A percentile compares a stretch with the other conserved stretches of the same genome.
Evolutionary conservation across 176 grass and related monocot species (phyloP).

Genomic region (Secale cereale): DNA sequence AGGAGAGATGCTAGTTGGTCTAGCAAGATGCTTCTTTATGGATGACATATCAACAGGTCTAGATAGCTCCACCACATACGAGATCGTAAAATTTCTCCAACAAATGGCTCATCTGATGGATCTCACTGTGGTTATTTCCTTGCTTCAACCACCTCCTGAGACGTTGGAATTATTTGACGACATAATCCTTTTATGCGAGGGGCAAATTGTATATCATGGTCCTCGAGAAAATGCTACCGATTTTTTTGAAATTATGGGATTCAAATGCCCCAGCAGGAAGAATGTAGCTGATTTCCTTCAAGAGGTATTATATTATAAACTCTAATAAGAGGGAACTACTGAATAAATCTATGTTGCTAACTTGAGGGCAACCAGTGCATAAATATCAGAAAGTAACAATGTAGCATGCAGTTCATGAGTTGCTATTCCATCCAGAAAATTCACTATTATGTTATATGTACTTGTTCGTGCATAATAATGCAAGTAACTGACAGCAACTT

Average conservation of each 20-base stretch:
- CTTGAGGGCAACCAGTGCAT: background rate
- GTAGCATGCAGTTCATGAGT: background rate
- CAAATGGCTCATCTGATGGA: conserved; percentile 85
- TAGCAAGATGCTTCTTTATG: conserved; percentile 95
- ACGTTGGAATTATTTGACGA: conserved; percentile 96
- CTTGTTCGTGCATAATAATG: conserved; percentile 15
- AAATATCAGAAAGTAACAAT: background rate
- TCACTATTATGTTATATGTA: background rate
- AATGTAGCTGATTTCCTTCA: conserved; percentile 89
- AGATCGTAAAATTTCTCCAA: conserved; percentile 81
- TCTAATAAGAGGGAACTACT: background rate
- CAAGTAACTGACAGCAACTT: background rate
- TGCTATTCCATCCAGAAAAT: background rate
- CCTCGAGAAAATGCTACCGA: conserved; percentile 68
- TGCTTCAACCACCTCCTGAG: conserved; percentile 86
- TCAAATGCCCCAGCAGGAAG: conserved; percentile 93
- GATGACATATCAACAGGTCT: conserved; percentile 98
- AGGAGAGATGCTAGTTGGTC: conserved; percentile 95
- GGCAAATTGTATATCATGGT: conserved; percentile 85
- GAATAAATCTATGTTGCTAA: background rate
- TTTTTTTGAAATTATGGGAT: conserved; percentile 82
- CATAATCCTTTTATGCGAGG: conserved; percentile 92
- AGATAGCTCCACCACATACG: conserved; percentile 91
- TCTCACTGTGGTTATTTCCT: conserved; percentile 88
- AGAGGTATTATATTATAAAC: conserved; percentile 61